Evolutionary conservation across 768 basidiomycete genomes (phyloP).

Genomic region (Tulasnella sp.): DNA sequence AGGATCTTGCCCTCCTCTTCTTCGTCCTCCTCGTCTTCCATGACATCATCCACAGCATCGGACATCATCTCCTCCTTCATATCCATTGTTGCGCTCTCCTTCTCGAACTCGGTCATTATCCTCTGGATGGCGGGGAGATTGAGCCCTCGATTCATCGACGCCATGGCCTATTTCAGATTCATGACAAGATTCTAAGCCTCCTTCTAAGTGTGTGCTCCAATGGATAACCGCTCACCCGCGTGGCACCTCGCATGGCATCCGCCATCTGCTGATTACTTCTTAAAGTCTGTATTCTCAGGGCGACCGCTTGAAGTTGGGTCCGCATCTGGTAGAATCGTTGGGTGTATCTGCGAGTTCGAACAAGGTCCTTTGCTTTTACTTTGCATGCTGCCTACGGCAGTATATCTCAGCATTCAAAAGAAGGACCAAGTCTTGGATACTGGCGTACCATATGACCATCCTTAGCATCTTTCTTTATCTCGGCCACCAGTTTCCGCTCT

Average conservation of each 20-base stretch:
- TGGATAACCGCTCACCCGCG: slow-evolving; percentile 51
- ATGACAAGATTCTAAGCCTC: not conserved
- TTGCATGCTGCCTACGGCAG: slow-evolving; percentile 82
- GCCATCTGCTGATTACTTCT: slow-evolving; percentile 99
- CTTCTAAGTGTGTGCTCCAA: not conserved
- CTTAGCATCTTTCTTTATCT: slow-evolving; percentile 96
- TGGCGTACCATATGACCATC: slow-evolving; percentile 76
- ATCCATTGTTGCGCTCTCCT: slow-evolving; percentile 96
- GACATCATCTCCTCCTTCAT: slow-evolving; percentile 99
- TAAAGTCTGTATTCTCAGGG: slow-evolving; percentile 88
- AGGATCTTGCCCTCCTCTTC: slow-evolving; percentile 95
- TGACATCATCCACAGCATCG: slow-evolving; percentile 93
- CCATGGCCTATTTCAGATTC: slow-evolving; percentile 68
- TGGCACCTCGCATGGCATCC: slow-evolving; percentile 97
- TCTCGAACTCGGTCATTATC: slow-evolving; percentile 98
- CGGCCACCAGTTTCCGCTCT: slow-evolving; percentile 91
- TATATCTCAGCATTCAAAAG: not conserved
- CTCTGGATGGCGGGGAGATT: slow-evolving; percentile 91
- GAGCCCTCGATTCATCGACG: slow-evolving; percentile 89
- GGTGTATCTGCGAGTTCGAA: slow-evolving; percentile 86
- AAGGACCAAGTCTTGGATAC: slow-evolving; percentile 21
- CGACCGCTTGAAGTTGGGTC: slow-evolving; percentile 93
- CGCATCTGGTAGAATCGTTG: slow-evolving; percentile 99
- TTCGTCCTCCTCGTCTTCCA: slow-evolving; percentile 85
- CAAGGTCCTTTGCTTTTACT: slow-evolving; percentile 98